Percentiles rank a stretch among this genome's conserved stretches.
Conservation (phyloP, 2,329 filamentous ascomycete genomes). For the Conoideocrella luteorostrata region DNA sequence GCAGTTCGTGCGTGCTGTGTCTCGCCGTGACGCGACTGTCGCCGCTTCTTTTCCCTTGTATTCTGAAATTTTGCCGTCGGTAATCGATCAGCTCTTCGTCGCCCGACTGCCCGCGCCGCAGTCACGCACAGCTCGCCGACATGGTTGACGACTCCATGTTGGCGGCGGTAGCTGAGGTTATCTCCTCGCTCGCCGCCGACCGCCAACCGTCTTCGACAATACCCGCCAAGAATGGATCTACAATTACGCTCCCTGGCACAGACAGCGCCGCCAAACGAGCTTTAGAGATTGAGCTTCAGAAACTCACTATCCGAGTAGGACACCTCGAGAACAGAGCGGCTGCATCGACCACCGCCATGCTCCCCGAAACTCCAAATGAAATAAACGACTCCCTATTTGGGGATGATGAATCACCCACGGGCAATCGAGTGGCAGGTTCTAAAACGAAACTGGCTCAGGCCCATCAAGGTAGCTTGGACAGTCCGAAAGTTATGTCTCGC, state of each 20-base stretch:
- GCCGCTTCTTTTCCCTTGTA: neutral
- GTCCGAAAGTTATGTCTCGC: conserved; percentile 30
- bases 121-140: conserved; percentile 19
- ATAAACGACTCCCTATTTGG: conserved; percentile 58
- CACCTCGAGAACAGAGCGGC: conserved; percentile 74
- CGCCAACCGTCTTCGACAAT: conserved; percentile 32
- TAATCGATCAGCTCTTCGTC: neutral
- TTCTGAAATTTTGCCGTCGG: neutral
- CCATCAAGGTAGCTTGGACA: conserved; percentile 33
- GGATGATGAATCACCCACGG: conserved; percentile 40
- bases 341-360: conserved; percentile 48
- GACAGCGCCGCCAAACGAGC: conserved; percentile 68
- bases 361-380: conserved; percentile 81
- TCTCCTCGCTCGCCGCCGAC: conserved; percentile 45
- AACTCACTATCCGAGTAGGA: conserved; percentile 70
- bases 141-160: conserved; percentile 51
- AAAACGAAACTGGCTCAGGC: conserved; percentile 41
- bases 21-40: conserved; percentile 5
- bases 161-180: conserved; percentile 46
- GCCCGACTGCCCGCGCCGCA: conserved; percentile 12
- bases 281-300: conserved; percentile 77
- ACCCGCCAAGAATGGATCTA: conserved; percentile 35
- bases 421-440: conserved; percentile 33
- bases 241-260: conserved; percentile 69
- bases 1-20: neutral